These are phyloP conservation scores for Colletotrichum tamarilloi DNA, from an alignment of 2,329 filamentous ascomycete genomes.

Conservation along the genomic window DNA sequence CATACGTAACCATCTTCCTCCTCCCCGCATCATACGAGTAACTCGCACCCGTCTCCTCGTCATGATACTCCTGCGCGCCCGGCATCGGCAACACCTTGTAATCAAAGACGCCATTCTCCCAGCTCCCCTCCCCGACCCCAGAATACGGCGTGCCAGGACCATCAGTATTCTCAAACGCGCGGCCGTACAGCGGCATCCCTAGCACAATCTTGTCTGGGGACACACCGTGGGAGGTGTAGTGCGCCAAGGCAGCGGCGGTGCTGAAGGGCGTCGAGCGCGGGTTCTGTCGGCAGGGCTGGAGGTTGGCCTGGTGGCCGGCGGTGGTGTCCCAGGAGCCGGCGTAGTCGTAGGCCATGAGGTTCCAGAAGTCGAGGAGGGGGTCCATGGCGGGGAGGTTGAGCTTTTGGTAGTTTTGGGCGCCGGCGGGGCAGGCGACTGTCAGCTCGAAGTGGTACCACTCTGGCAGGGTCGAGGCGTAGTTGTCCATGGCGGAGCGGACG, in stretches of 20 bases:
- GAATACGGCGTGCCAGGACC: constrained; percentile 77
- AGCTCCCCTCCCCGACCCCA: constrained; percentile 82
- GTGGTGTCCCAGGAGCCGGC: constrained; percentile 82
- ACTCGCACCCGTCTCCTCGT: constrained; percentile 73
- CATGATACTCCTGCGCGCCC: constrained; percentile 72
- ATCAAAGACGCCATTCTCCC: constrained; percentile 88
- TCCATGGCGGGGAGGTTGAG: constrained; percentile 75
- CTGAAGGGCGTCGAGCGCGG: constrained; percentile 81
- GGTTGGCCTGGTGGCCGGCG: constrained; percentile 84
- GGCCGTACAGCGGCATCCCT: constrained; percentile 93
- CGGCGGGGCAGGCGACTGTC: constrained; percentile 73
- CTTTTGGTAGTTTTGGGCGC: constrained; percentile 70
- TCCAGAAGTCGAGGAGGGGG: constrained; percentile 77
- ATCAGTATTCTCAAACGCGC: constrained; percentile 82
- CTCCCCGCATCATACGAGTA: constrained; percentile 78
- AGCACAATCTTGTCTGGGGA: constrained; percentile 80
- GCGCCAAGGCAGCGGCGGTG: constrained; percentile 75
- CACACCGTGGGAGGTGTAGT: constrained; percentile 76
- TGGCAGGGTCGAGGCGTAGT: constrained; percentile 59
- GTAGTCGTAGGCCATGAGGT: constrained; percentile 90
- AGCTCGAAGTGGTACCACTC: constrained; percentile 69
- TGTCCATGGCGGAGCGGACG: constrained; percentile 68
- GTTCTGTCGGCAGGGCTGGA: constrained; percentile 69
- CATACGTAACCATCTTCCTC: constrained; percentile 81
- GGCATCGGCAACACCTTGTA: constrained; percentile 84